Percentiles rank a stretch among this genome's conserved stretches.
Evolutionary conservation across 2,329 filamentous ascomycete species (phyloP).

Genomic region (Aspergillus unguis): DNA sequence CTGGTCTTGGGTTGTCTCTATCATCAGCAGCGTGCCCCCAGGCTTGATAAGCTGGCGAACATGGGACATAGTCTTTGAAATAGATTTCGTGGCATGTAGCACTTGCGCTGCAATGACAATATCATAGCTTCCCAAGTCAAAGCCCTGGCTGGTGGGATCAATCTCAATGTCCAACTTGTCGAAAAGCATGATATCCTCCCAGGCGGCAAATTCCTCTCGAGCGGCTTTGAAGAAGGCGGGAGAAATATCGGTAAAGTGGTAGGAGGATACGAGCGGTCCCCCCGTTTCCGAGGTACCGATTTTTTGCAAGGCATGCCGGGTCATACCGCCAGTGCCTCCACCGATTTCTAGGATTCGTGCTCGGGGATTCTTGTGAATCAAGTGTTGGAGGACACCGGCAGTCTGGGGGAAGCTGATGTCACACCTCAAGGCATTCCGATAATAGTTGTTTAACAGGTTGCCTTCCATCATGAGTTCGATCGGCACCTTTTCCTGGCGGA

Average conservation of each 20-base stretch:
- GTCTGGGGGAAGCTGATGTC: not conserved
- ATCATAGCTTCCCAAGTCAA: not conserved
- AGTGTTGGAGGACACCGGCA: not conserved
- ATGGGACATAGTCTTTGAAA: not conserved
- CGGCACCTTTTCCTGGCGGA: not conserved
- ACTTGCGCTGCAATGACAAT: not conserved
- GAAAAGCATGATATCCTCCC: not conserved
- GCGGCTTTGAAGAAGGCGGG: not conserved
- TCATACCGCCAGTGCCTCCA: not conserved
- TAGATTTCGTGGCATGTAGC: not conserved
- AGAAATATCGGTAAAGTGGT: not conserved
- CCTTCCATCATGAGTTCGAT: not conserved
- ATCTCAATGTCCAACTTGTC: not conserved
- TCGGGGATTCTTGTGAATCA: constrained; percentile 1
- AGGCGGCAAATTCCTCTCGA: not conserved
- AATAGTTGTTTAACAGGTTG: not conserved
- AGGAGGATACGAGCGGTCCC: not conserved
- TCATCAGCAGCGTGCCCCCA: not conserved
- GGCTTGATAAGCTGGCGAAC: not conserved
- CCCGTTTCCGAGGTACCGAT: not conserved
- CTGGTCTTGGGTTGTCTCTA: not conserved
- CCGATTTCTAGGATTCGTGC: not conserved
- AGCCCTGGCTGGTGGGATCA: not conserved
- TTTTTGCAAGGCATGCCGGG: not conserved
- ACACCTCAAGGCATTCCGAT: not conserved